These are phyloP conservation scores for Daldinia eschscholtzii DNA, from an alignment of 2,329 filamentous ascomycete genomes.

Conservation along the genomic window DNA sequence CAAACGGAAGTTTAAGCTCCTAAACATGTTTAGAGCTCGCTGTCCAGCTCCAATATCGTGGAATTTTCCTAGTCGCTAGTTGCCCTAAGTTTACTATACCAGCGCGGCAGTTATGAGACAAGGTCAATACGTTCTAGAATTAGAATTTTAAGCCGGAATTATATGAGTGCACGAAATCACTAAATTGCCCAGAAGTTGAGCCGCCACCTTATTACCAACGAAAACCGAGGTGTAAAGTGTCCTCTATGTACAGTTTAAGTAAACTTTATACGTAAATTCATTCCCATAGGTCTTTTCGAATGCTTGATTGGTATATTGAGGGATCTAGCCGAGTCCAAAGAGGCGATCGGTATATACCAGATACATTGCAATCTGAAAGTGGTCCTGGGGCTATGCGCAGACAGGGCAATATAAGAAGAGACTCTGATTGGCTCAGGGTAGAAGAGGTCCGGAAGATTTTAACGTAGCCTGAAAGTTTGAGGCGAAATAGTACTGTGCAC, in stretches of 20 bases:
- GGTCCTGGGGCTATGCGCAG: conserved; percentile 12
- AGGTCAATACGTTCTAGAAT: conserved; percentile 13
- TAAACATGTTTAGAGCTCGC: neutral
- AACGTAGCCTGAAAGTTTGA: conserved; percentile 10
- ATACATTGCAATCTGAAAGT: conserved; percentile 31
- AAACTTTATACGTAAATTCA: conserved; percentile 16
- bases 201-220: conserved; percentile 28
- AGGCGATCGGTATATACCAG: conserved; percentile 24
- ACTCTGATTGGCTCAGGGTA: conserved; percentile 19
- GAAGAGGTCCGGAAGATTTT: neutral
- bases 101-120: conserved; percentile 18
- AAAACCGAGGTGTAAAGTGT: neutral
- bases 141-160: conserved; percentile 9
- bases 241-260: conserved; percentile 5
- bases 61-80: neutral
- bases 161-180: conserved; percentile 10
- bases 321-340: conserved; percentile 33
- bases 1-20: neutral
- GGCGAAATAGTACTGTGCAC: neutral
- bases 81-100: conserved; percentile 1
- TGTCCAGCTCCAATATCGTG: neutral
- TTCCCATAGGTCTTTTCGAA: neutral
- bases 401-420: conserved; percentile 3
- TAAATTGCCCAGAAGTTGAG: conserved; percentile 39
- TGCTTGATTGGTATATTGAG: conserved; percentile 7